Base-by-base conservation (phyloP, 306 rosid genomes). In the Citrullus colocynthis region DNA sequence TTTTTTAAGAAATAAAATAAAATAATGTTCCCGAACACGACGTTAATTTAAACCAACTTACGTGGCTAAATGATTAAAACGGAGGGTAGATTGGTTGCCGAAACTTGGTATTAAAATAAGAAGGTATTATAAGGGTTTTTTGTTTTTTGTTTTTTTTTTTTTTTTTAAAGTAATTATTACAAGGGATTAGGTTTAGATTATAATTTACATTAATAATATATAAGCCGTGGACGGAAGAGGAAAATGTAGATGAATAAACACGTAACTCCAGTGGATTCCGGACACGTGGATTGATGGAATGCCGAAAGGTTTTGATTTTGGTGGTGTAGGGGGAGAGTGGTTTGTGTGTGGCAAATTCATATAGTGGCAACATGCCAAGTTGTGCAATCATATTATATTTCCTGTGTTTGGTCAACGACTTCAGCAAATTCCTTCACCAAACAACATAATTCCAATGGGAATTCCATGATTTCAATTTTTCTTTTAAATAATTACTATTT, bases 371-470 rank as follows among this genome's bases (percentile, higher is more conserved):
- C 37, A 44, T 70, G 56, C 56, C 75, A 44, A 70, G 75, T 69
- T 24, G 75, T 70, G 56, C 55, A 13, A 70, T 70, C n/a, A 20
- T 45, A 70, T 42, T 70, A 44, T 70, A 42, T n/a, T 70, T 44
- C 0, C 57, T 20, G 74, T 48, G 75, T 70, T 70, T 44, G 75
- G 75, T 70, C 75, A 70, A 70, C 75, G 75, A 45, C 75, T 44
- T 70, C 21, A 70, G 39, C 16, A 70, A 70, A 70, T 9, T 17
- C 37, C 36, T 69, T 12, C 34, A 45, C 74, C 51, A 66, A 66
- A 42, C 30, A 66, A 20, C 36, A 69, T 14, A 69, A 44, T 1
- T 21, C 36, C 17, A 41, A 65, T 65, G 12, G 6, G 7, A 65
- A 7, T 34, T 65, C 37, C 32, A 63, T 62, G 24, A 67, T 42